A percentile compares a stretch with the other conserved stretches of the same genome.
phyloP scores from a whole-genome alignment of 202 grass and related monocot genomes.

The Sporobolus alterniflorus region DNA sequence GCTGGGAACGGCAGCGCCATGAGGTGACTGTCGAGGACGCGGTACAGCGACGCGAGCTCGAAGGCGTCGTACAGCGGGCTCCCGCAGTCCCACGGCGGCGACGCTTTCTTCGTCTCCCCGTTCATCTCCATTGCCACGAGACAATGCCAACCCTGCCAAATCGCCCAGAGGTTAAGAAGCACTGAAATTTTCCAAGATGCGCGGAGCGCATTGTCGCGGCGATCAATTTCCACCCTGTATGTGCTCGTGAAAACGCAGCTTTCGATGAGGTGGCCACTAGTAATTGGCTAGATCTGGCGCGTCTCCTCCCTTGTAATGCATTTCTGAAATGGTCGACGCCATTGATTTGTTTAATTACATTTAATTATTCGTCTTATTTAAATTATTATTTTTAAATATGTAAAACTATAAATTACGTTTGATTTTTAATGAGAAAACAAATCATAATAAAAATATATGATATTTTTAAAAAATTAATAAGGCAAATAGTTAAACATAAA shows the following conservation, averaged over 20 bases:
- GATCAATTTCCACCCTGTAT: not conserved
- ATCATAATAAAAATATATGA: no score
- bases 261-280: not conserved
- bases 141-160: not conserved
- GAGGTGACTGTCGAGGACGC: slow-evolving; percentile 53
- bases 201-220: not conserved
- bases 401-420: no score
- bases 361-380: no score
- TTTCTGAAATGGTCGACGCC: no score
- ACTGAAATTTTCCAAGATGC: not conserved
- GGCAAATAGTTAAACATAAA: no score
- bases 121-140: not conserved
- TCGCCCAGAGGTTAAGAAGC: not conserved
- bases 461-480: no score
- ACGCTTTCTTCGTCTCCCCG: not conserved
- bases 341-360: no score
- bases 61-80: slow-evolving; percentile 73
- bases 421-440: no score
- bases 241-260: not conserved
- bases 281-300: not conserved
- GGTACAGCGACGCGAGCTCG: slow-evolving; percentile 61
- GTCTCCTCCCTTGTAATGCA: no score
- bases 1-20: slow-evolving; percentile 45
- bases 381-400: no score
- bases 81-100: slow-evolving; percentile 61